Base-by-base conservation (phyloP, 176 grass and related monocot genomes). In the Zea luxurians region DNA sequence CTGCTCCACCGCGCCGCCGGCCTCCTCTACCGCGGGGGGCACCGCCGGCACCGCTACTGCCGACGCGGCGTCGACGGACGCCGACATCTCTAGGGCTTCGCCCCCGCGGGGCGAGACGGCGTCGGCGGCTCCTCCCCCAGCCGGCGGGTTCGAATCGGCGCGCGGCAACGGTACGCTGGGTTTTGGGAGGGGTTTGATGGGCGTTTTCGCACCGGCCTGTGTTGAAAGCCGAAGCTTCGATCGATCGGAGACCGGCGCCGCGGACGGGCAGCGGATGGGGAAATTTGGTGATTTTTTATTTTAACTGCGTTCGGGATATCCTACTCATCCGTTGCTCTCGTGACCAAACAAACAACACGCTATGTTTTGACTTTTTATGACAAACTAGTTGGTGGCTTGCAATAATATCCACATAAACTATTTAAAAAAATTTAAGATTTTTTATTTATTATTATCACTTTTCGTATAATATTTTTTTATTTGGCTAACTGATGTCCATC, bases 1-100 rank as follows among this genome's bases (percentile, higher is more conserved):
- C 76, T 92, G 83, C 72, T 94, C 94, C 66, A 78, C 80, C 47
- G 84, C 80, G 85, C 8, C 73, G 6, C 42, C 49, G 7, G 61
- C 43, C 7, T 84, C 94, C 65, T 88, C 82, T 4, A 18, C 48
- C 20, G 55, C 16, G 47, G 86, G 18, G 13, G 47, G 18, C 11
- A 82, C 52, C 61, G 48, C 67, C 36, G 53, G 54, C 0, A 43
- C 13, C 21, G 27, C 27, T 27, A 4, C 64, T 40, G 64, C 37
- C 40, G 73, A 11, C 40, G 73, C 73, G 6, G 73, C 41, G 54
- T 76, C 73, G 57, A 62, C 41, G 57, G 73, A 76, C 57, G 73
- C 73, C 53, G 73, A 40, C 73, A 76, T 76, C 2, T 55, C 73
- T 76, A 76, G 73, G 73, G 55, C 61, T 76, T 47, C 55, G 73